A percentile compares a stretch with the other conserved stretches of the same genome.
These are phyloP conservation scores for Thelonectria blattea DNA, from an alignment of 2,329 filamentous ascomycete genomes.

Conservation along the genomic window DNA sequence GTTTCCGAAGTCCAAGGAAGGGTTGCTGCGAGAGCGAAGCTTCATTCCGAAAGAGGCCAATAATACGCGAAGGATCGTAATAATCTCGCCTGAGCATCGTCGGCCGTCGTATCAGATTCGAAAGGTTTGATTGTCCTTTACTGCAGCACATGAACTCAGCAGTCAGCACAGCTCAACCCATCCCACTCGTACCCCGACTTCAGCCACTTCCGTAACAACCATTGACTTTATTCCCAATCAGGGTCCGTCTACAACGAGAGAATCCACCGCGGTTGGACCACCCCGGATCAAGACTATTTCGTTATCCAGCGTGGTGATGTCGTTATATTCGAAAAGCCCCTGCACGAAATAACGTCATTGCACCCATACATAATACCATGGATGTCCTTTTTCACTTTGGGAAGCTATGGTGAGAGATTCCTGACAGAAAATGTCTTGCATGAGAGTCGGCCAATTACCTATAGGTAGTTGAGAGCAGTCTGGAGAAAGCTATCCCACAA, in stretches of 20 bases:
- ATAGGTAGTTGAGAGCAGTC: neutral
- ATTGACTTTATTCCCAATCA: slow-evolving; percentile 3
- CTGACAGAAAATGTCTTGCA: neutral
- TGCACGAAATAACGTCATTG: slow-evolving; percentile 10
- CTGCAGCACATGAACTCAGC: too few species aligned
- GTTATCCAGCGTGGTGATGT: slow-evolving; percentile 9
- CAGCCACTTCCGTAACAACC: neutral
- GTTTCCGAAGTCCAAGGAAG: neutral
- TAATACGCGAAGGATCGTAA: neutral
- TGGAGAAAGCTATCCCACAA: neutral
- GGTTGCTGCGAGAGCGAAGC: neutral
- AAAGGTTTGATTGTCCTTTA: neutral
- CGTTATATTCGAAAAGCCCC: slow-evolving; percentile 6
- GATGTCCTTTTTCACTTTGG: neutral
- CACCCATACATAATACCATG: slow-evolving; percentile 15
- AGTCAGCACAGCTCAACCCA: neutral
- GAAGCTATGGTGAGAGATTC: neutral
- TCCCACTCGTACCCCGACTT: slow-evolving; percentile 4
- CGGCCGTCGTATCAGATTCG: neutral
- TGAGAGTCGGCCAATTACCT: neutral
- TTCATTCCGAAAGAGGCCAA: neutral
- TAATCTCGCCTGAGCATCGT: neutral
- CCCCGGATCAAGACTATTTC: neutral
- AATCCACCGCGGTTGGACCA: neutral
- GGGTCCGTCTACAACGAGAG: neutral